Evolutionary conservation across 2,329 filamentous ascomycete genomes (phyloP).

Genomic region (Stagonosporopsis vannaccii): DNA sequence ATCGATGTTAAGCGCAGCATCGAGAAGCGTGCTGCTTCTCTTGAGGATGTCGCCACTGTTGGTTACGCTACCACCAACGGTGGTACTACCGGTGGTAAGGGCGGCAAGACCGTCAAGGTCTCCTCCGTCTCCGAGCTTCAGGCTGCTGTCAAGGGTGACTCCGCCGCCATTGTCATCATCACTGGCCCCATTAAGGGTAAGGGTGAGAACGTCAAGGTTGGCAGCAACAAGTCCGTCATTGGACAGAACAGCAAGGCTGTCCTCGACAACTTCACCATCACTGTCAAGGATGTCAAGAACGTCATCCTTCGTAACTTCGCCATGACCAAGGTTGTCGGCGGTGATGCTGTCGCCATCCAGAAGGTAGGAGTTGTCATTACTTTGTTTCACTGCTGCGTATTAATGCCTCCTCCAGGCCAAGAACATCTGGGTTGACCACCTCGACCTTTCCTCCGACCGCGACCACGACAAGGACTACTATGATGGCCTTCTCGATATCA

Average conservation of each 20-base stretch:
- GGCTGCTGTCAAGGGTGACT: conserved; percentile 54
- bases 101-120: conserved; percentile 47
- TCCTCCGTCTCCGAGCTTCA: conserved; percentile 50
- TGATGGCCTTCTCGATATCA: conserved; percentile 71
- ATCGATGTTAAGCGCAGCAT: conserved; percentile 29
- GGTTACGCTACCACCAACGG: conserved; percentile 47
- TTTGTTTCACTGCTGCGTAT: conserved; percentile 48
- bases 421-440: conserved; percentile 72
- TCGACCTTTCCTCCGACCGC: conserved; percentile 67
- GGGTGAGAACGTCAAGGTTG: conserved; percentile 53
- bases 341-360: conserved; percentile 62
- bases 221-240: conserved; percentile 60
- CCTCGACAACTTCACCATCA: conserved; percentile 57
- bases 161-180: conserved; percentile 56
- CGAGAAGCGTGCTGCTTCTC: conserved; percentile 38
- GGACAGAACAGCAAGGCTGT: conserved; percentile 57
- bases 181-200: conserved; percentile 55
- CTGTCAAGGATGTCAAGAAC: conserved; percentile 58
- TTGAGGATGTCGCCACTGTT: conserved; percentile 37
- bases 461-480: conserved; percentile 73
- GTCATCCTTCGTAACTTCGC: conserved; percentile 66
- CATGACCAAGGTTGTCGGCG: conserved; percentile 58
- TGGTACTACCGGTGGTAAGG: conserved; percentile 51
- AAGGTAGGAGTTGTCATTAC: conserved; percentile 34
- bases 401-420: conserved; percentile 35